Conservation (phyloP, 2,329 filamentous ascomycete species). For the Xylariaceae sp. region DNA sequence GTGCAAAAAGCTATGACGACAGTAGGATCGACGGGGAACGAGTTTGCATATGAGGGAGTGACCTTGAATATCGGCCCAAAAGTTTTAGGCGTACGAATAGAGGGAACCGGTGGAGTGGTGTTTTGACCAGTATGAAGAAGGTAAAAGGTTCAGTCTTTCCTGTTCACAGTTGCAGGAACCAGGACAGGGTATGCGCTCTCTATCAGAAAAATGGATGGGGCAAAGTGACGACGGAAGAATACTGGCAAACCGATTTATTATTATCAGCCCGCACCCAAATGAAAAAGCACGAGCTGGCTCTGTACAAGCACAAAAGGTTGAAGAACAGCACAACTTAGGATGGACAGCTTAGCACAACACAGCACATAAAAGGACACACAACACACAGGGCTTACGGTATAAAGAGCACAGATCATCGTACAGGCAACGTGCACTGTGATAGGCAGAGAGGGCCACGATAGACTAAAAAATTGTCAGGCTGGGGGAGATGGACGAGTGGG, state of each 20-base stretch:
- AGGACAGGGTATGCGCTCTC: constrained; percentile 6
- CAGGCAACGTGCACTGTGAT: constrained; percentile 27
- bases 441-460: constrained; percentile 20
- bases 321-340: constrained; percentile 11
- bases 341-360: constrained; percentile 15
- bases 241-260: too few species aligned
- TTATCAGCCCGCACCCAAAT: constrained; percentile 25
- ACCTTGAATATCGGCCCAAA: too few species aligned
- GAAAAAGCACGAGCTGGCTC: constrained; percentile 16
- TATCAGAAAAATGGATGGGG: constrained; percentile 19
- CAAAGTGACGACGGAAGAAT: constrained; percentile 15
- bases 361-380: constrained; percentile 13
- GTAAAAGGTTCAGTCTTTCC: too few species aligned
- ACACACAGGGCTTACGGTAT: constrained; percentile 4
- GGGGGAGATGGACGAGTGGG: constrained; percentile 18
- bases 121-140: too few species aligned
- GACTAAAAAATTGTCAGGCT: constrained; percentile 30
- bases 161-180: constrained; percentile 10
- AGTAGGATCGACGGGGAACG: too few species aligned
- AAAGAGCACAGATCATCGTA: constrained; percentile 7
- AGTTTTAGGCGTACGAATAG: too few species aligned
- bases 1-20: too few species aligned
- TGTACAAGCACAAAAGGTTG: constrained; percentile 11
- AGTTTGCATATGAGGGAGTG: too few species aligned
- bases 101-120: too few species aligned